phyloP scores from a whole-genome alignment of 345 rosid genomes.

The Lagerstroemia speciosa region DNA sequence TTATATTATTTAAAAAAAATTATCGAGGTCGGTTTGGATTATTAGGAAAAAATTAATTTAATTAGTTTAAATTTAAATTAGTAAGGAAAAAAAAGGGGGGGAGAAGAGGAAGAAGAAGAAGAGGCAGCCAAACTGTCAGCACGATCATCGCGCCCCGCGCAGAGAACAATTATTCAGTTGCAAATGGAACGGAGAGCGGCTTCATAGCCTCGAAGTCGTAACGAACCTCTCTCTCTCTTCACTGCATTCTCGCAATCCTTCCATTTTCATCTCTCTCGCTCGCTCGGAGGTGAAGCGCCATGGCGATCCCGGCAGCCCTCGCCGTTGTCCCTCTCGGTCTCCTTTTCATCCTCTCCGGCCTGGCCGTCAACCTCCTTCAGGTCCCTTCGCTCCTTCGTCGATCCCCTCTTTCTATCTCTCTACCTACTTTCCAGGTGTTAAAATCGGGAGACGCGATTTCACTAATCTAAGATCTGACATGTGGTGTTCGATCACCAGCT shows the following conservation, averaged over 20 bases:
- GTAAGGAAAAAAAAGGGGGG: too few relatives aligned
- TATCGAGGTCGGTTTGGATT: too few relatives aligned
- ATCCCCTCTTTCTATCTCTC: not conserved
- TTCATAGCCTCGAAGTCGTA: not conserved
- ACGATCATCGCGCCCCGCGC: not conserved
- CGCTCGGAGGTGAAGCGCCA: conserved; percentile 16
- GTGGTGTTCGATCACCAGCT: too few relatives aligned
- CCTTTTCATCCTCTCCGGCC: conserved; percentile 80
- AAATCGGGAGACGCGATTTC: not conserved
- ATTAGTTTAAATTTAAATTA: too few relatives aligned
- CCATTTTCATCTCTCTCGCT: not conserved
- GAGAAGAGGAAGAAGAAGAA: too few relatives aligned
- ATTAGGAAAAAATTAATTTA: too few relatives aligned
- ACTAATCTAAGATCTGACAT: too few relatives aligned
- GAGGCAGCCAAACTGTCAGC: not conserved
- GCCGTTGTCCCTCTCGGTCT: conserved; percentile 64
- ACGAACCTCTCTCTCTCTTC: not conserved
- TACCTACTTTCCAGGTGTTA: not conserved
- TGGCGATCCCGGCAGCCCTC: conserved; percentile 70
- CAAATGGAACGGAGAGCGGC: not conserved
- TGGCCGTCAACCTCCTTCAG: conserved; percentile 76
- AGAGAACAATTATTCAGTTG: not conserved
- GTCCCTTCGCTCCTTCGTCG: conserved; percentile 18
- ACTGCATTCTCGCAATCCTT: not conserved
- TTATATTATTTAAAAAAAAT: too few relatives aligned